Evolutionary conservation across 202 grass and related monocot species (phyloP), one percentile per base, ranked within the genome.

Genomic region (Brachypodium distachyon): DNA sequence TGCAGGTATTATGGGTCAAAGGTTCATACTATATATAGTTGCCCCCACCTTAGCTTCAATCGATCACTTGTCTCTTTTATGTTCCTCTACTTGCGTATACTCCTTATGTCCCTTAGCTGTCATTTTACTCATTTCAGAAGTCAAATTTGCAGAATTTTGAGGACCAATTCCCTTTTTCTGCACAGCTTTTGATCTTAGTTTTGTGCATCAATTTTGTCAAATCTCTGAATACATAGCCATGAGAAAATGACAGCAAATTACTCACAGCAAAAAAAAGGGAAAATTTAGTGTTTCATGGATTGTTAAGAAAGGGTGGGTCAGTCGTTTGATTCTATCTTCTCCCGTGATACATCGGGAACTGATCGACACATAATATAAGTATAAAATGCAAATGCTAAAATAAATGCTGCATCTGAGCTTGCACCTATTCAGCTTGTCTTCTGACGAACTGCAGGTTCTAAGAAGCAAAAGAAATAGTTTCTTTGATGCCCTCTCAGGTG

Each of bases 1-100:
- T 73, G 87, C 77, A 85, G 73, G 72, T 84, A 49, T 84, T 81
- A 81, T 77, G 76, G 77, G 87, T 82, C 82, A 85, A 89, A 85
- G 58, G 7, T 27, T 76, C 43, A 60, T 56, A 75, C n/a, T n/a
- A n/a, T n/a, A n/a, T n/a, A n/a, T 55, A 29, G 22, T 26, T 81
- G 19, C 63, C 21, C 77, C 23, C n/a, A 28, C 36, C 58, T 60
- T 59, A 66, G 65, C 28, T 22, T 56, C 31, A 28, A 32, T 43
- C 33, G 36, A 33, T 34, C n/a, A n/a, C n/a, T n/a, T n/a, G 61
- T 52, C 49, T 14, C 34, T 39, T 80, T 31, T 80, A 17, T 72
- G 57, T 50, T 77, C 26, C 38, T 61, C 34, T 44, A 62, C 47
- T 37, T 84, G 28, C 65, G 10, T 63, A 11, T 27, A n/a, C n/a